Base-by-base conservation (phyloP, 2,329 filamentous ascomycete genomes). In the Fusarium xyrophilum region DNA sequence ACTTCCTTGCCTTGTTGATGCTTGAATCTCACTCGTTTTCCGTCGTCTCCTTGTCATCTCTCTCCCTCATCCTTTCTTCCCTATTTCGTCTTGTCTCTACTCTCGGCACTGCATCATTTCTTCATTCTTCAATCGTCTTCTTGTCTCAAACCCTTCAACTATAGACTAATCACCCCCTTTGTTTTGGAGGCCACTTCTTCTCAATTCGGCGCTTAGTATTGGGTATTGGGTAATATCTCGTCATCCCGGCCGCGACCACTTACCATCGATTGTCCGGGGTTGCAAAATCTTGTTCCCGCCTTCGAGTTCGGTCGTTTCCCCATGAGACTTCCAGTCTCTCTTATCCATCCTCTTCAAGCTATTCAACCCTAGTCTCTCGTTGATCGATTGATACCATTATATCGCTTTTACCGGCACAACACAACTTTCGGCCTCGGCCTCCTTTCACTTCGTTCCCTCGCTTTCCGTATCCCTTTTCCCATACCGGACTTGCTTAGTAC, bases 361-460 rank as follows among this genome's bases (percentile, higher is more conserved):
- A 52, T 28, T 44, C 48, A 43, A 55, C 54, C 62, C 55, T 51
- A 70, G 59, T 68, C 66, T 64, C 63, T 74, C 68, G 71, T 74
- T 70, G 71, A 74, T 70, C 71, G 70, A 74, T 71, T 60, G 46
- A 52, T 52, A 60, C 32, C 32, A 17, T 59, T 57, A 53, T 53
- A 57, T 56, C 38, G 30, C 55, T 54, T 52, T 52, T 67, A 50
- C 53, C 36, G 27, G 33, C 42, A 53, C 55, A 53, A 43, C 58
- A 57, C 55, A 56, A 47, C 35, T 39, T 59, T 57, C 46, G 63
- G 62, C 56, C 35, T 60, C 38, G 27, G 32, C 35, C 51, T 42
- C 55, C 42, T 65, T 70, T 71, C 54, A 43, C 63, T 71, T 70
- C 56, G 53, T 59, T 65, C 70, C 63, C 62, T 74, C 70, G 64